Evolutionary conservation across 2,329 filamentous ascomycete genomes (phyloP).

Genomic region (Coleophoma crateriformis): DNA sequence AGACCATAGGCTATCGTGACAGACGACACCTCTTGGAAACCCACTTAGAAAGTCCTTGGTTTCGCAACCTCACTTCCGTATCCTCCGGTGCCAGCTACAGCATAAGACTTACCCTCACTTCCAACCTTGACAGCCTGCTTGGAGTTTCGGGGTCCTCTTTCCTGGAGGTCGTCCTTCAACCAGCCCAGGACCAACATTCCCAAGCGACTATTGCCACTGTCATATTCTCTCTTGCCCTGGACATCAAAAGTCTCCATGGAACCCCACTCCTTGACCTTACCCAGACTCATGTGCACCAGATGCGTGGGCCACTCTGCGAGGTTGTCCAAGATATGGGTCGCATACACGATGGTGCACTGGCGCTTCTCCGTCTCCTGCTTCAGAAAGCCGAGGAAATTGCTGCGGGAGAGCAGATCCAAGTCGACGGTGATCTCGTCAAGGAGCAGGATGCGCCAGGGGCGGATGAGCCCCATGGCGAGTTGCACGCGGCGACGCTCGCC

Average conservation of each 20-base stretch:
- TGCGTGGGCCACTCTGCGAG: constrained; percentile 92
- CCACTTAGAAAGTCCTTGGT: constrained; percentile 9
- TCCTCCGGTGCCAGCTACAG: constrained; percentile 52
- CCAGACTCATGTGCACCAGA: constrained; percentile 91
- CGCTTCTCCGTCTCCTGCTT: constrained; percentile 79
- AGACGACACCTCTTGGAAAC: too few relatives aligned
- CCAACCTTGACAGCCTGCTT: constrained; percentile 14
- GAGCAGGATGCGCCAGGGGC: constrained; percentile 86
- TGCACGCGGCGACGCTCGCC: constrained; percentile 90
- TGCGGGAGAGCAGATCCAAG: constrained; percentile 78
- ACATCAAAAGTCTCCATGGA: constrained; percentile 61
- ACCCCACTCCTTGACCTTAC: constrained; percentile 83
- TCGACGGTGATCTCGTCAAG: constrained; percentile 98
- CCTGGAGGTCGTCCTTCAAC: constrained; percentile 74
- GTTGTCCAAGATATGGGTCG: constrained; percentile 95
- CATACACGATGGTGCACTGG: constrained; percentile 90
- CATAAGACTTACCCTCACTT: constrained; percentile 43
- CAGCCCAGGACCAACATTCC: constrained; percentile 85
- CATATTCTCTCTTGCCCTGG: constrained; percentile 22
- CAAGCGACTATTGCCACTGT: constrained; percentile 71
- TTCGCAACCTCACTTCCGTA: constrained; percentile 51
- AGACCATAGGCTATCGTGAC: too few relatives aligned
- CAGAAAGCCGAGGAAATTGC: constrained; percentile 80
- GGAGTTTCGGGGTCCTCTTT: constrained; percentile 66
- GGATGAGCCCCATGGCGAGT: constrained; percentile 88